A percentile compares a stretch with the other conserved stretches of the same genome.
Conservation (phyloP, 2,329 filamentous ascomycete species). For the Hymenotorrendiella dingleyae region DNA sequence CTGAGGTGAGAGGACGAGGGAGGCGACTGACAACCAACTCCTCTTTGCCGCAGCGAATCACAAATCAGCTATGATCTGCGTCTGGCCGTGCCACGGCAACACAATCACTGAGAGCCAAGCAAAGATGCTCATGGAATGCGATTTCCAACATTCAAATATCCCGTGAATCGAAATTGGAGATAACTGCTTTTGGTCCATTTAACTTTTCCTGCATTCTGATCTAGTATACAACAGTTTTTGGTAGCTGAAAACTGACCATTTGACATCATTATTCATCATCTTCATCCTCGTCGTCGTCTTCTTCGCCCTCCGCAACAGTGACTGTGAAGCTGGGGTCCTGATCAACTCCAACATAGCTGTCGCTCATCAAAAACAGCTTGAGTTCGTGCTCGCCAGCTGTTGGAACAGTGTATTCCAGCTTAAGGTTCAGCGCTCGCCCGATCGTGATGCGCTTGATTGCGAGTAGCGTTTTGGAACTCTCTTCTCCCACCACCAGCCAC, state of each 20-base stretch:
- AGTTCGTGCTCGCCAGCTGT: constrained; percentile 78
- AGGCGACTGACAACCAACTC: constrained; percentile 4
- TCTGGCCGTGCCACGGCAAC: constrained; percentile 22
- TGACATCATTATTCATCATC: constrained; percentile 47
- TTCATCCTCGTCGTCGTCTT: constrained; percentile 85
- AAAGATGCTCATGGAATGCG: constrained; percentile 17
- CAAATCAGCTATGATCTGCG: constrained; percentile 12
- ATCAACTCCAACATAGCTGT: constrained; percentile 94
- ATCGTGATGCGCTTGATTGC: constrained; percentile 95
- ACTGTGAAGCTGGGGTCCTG: constrained; percentile 89
- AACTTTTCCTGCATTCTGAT: constrained; percentile 24
- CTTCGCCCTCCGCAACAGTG: constrained; percentile 84
- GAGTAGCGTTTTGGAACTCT: constrained; percentile 78
- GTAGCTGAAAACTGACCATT: constrained; percentile 11
- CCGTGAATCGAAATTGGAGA: constrained; percentile 5
- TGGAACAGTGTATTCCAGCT: constrained; percentile 83
- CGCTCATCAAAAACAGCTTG: constrained; percentile 92
- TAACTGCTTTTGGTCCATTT: constrained; percentile 21
- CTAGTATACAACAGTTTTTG: constrained; percentile 29
- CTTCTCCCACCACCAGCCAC: constrained; percentile 96
- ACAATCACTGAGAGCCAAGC: constrained; percentile 25
- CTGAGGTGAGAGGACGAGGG: constrained; percentile 8
- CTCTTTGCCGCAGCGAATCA: constrained; percentile 21
- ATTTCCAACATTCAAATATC: constrained; percentile 9
- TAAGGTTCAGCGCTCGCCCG: constrained; percentile 67